Base-by-base conservation (phyloP, 2,329 filamentous ascomycete species). In the Cladobotryum protrusum region DNA sequence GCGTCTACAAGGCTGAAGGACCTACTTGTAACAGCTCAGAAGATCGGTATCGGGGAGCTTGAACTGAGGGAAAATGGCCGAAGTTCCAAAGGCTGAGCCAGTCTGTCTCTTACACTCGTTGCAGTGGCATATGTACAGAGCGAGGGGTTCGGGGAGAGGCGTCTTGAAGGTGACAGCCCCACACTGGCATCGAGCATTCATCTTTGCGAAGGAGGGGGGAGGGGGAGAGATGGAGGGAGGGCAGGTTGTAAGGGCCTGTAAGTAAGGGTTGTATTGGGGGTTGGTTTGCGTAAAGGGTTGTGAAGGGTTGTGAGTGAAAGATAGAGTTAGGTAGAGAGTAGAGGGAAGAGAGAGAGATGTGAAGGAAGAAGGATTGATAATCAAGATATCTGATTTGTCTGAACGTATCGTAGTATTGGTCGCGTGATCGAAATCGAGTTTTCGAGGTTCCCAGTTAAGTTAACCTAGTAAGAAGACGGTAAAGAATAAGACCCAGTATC, bases 81-180 rank as follows among this genome's bases (percentile, higher is more conserved):
- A 83, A 32, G 82, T 79, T 24, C 83, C 84, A 65, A 85, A 87
- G 1, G 84, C 82, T 7, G 81, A 83, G 48, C 79, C 72, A 29
- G 81, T 81, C 68, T 87, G 84, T 50, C 78, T 74, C 43, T 79
- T 77, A 64, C 85, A 88, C 61, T 83, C 77, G 49, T 72, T 67
- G 65, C 85, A 88, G 68, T 87, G 85, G 67, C 85, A 88, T 61
- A 87, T 81, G 64, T 84, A 87, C 45, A 87, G 69, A n/a, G 77
- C 77, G 40, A 85, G 67, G 1, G 85, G 84, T 50, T 76, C 71
- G 3, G 73, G 64, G 1, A 77, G 67, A 1, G 85, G 82, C 29
- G 83, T 86, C 54, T 71, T 77, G 71, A 87, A 87, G 35, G 63
- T 60, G 47, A 87, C 74, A 14, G 75, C 67, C 47, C 81, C 80